phyloP scores from a whole-genome alignment of 1,284 basidiomycete species.

The Ustilago hordei region DNA sequence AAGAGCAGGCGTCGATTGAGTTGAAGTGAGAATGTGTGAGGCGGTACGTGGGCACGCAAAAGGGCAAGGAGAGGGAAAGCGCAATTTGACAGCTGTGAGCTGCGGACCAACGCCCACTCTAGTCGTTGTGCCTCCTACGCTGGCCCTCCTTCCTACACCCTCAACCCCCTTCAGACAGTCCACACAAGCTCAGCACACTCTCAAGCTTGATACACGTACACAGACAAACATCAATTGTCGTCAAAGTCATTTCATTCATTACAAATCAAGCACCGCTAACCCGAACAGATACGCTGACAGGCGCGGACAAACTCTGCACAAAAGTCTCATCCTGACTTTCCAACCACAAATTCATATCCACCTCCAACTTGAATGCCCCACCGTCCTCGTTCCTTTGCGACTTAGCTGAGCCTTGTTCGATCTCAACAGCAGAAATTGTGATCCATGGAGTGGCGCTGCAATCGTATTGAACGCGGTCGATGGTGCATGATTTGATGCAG shows the following conservation, averaged over 20 bases:
- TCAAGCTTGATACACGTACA: background rate
- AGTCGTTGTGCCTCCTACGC: too few relatives aligned
- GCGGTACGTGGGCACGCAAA: background rate
- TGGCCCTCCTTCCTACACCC: too few relatives aligned
- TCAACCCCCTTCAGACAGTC: background rate
- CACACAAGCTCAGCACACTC: background rate
- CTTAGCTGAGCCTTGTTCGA: background rate
- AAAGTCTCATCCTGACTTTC: constrained; percentile 25
- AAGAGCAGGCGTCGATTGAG: background rate
- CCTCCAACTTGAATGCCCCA: constrained; percentile 15
- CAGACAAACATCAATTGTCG: background rate
- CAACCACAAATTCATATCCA: constrained; percentile 27
- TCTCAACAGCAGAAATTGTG: constrained; percentile 7
- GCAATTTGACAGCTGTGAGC: background rate
- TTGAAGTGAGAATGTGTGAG: background rate
- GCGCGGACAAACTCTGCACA: constrained; percentile 17
- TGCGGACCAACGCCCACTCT: background rate
- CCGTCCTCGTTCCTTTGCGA: background rate
- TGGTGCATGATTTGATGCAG: constrained; percentile 26
- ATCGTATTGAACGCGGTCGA: constrained; percentile 25
- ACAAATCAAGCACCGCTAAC: background rate
- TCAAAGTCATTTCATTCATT: background rate
- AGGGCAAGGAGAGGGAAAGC: background rate
- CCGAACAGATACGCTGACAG: constrained; percentile 22
- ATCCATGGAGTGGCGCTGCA: constrained; percentile 28